A percentile compares a stretch with the other conserved stretches of the same genome.
Evolutionary conservation across 1,284 basidiomycete genomes (phyloP).

Genomic region (Vanrija pseudolonga): DNA sequence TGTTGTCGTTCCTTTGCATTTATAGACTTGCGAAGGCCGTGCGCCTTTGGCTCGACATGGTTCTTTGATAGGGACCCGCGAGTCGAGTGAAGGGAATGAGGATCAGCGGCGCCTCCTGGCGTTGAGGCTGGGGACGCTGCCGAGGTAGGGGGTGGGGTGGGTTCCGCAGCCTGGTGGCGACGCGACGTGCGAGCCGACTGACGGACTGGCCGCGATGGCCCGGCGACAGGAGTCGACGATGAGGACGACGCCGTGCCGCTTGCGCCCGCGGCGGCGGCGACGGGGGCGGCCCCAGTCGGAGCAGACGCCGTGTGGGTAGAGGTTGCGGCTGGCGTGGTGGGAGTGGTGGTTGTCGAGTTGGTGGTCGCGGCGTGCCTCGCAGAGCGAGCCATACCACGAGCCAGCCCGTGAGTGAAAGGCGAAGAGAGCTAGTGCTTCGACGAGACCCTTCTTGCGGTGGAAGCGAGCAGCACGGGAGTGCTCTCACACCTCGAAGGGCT

Average conservation of each 20-base stretch:
- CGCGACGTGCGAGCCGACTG: slow-evolving; percentile 2
- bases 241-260: slow-evolving; percentile 3
- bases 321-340: not conserved
- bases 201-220: not conserved
- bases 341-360: slow-evolving; percentile 7
- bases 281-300: not conserved
- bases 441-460: too few species aligned
- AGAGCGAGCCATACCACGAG: slow-evolving; percentile 20
- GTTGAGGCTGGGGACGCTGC: not conserved
- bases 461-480: too few species aligned
- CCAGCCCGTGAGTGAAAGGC: too few species aligned
- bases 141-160: not conserved
- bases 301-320: slow-evolving; percentile 1
- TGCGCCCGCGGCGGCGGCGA: slow-evolving; percentile 1
- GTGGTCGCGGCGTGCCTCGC: slow-evolving; percentile 16
- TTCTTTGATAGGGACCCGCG: not conserved
- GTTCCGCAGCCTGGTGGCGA: slow-evolving; percentile 3
- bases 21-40: slow-evolving; percentile 34
- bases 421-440: too few species aligned
- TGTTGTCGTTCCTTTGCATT: slow-evolving; percentile 31
- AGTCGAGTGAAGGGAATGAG: too few species aligned
- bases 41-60: slow-evolving; percentile 33
- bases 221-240: not conserved
- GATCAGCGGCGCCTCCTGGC: not conserved
- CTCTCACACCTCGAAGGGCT: too few species aligned